These are phyloP conservation scores for Cucumis sativus DNA, from an alignment of 306 rosid genomes.

Conservation along the genomic window Cucumber_9930_V3 NC_026655.2:2797501-2798000, in stretches of 20 bases:
- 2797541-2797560: not conserved
- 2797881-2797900: too few relatives aligned
- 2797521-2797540: not conserved
- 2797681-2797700: constrained; percentile 51
- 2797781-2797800: not conserved
- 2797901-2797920: too few relatives aligned
- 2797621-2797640: not conserved
- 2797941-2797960: too few relatives aligned
- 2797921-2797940: too few relatives aligned
- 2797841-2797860: not conserved
- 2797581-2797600: not conserved
- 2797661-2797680: constrained; percentile 29
- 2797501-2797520: not conserved
- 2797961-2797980: too few relatives aligned
- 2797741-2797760: constrained; percentile 38
- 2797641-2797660: not conserved
- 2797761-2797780: constrained; percentile 9
- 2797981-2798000: too few relatives aligned
- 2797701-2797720: constrained; percentile 63
- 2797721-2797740: constrained; percentile 31
- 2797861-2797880: not conserved
- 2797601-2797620: not conserved
- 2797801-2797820: not conserved
- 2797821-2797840: not conserved
- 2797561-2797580: not conserved